A percentile compares a stretch with the other conserved stretches of the same genome.
Conservation (phyloP, 306 rosid genomes). For the Glycine latifolia region DNA sequence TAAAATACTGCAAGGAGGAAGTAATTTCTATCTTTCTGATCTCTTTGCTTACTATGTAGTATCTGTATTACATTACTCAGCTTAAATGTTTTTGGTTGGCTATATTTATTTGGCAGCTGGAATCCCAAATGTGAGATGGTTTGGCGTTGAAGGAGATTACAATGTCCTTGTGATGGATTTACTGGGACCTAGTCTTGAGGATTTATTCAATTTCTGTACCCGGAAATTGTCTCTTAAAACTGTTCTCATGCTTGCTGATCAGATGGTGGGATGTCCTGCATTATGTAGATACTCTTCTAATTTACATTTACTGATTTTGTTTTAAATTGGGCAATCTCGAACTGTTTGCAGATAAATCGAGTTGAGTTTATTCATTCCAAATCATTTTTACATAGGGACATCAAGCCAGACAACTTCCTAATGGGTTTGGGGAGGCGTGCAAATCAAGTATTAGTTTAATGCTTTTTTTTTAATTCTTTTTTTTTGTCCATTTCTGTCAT, state of each 20-base stretch:
- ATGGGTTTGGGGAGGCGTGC: constrained; percentile 99
- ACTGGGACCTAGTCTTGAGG: constrained; percentile 97
- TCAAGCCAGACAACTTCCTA: constrained; percentile 95
- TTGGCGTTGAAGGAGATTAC: constrained; percentile 93
- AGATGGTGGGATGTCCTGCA: constrained; percentile 74
- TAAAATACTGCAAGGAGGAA: constrained; percentile 96
- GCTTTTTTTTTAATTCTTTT: constrained; percentile 4
- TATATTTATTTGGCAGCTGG: constrained; percentile 73
- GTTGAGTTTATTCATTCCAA: constrained; percentile 90
- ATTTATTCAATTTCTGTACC: constrained; percentile 92
- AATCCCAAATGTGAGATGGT: constrained; percentile 88
- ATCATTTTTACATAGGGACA: constrained; percentile 95
- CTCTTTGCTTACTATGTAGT: constrained; percentile 1
- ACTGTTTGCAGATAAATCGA: constrained; percentile 77
- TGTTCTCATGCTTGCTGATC: constrained; percentile 99
- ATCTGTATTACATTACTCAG: constrained; percentile 38
- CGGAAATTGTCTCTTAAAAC: constrained; percentile 95
- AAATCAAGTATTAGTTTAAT: constrained; percentile 73
- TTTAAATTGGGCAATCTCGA: constrained; percentile 27
- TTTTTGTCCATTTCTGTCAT: constrained; percentile 6
- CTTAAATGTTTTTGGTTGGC: constrained; percentile 40
- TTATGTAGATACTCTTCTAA: constrained; percentile 25
- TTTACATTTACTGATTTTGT: constrained; percentile 14
- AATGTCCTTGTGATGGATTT: constrained; percentile 97
- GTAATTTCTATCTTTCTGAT: constrained; percentile 52